Conservation (phyloP, 441 rosid species). For the Pelargonium australe region DNA sequence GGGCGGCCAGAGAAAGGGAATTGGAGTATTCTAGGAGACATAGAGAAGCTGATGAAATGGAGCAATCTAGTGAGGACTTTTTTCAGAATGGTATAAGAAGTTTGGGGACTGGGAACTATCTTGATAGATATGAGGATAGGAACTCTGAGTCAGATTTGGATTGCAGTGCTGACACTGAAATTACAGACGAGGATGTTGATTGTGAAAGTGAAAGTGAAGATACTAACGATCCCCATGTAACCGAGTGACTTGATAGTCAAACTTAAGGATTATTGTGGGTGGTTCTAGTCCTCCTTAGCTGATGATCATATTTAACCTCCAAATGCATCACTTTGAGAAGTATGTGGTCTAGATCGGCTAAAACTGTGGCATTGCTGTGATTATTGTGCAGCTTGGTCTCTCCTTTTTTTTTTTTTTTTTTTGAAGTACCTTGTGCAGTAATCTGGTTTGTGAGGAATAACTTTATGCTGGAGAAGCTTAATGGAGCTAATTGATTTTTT, state of each 20-base stretch:
- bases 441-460: too few relatives aligned
- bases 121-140: constrained; percentile 16
- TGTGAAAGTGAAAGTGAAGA: constrained; percentile 19
- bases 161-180: constrained; percentile 24
- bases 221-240: constrained; percentile 19
- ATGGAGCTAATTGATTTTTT: too few relatives aligned
- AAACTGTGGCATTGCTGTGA: too few relatives aligned
- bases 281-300: not conserved
- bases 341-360: too few relatives aligned
- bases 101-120: constrained; percentile 15
- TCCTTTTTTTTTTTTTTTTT: too few relatives aligned
- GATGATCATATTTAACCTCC: not conserved
- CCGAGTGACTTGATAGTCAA: constrained; percentile 7
- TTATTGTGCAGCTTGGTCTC: too few relatives aligned
- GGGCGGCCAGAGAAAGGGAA: constrained; percentile 53
- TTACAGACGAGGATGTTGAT: constrained; percentile 24
- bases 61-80: constrained; percentile 21
- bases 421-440: too few relatives aligned
- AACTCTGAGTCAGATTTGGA: constrained; percentile 25
- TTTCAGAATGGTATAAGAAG: constrained; percentile 20
- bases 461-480: too few relatives aligned
- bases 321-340: not conserved
- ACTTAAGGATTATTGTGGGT: not conserved
- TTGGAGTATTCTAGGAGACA: constrained; percentile 48
- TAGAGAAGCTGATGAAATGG: constrained; percentile 36